Conservation (phyloP, 148 eudicot genomes). For the Tetragonia tetragonoides region DNA sequence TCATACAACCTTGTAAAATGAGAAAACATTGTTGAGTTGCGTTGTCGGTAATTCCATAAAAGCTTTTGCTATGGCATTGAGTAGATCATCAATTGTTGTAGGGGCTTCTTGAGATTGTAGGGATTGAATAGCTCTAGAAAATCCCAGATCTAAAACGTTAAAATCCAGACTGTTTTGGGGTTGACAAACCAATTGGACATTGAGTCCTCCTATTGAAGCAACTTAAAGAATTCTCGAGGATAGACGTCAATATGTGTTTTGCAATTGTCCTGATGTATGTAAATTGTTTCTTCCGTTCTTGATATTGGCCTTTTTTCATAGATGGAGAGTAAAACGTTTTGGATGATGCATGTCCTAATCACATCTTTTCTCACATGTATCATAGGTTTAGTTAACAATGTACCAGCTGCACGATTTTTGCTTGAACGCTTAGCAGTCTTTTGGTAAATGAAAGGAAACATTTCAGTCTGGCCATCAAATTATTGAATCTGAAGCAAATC, state of each 20-base stretch:
- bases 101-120: neutral
- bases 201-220: neutral
- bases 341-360: neutral
- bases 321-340: conserved; percentile 3
- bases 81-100: neutral
- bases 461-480: neutral
- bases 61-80: conserved; percentile 3
- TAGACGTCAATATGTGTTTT: neutral
- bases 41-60: neutral
- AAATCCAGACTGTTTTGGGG: neutral
- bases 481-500: neutral
- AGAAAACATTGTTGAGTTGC: neutral
- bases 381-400: conserved; percentile 4
- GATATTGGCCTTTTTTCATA: neutral
- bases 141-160: neutral
- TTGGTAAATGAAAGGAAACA: neutral
- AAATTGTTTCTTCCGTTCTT: neutral
- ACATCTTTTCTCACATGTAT: neutral
- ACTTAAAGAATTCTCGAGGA: neutral
- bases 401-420: conserved; percentile 13
- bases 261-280: neutral
- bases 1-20: neutral
- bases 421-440: conserved; percentile 1
- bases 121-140: neutral
- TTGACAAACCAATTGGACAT: neutral